These are phyloP conservation scores for Hanseniaspora clermontiae DNA, from an alignment of 805 yeast genomes.

Conservation along the genomic window DNA sequence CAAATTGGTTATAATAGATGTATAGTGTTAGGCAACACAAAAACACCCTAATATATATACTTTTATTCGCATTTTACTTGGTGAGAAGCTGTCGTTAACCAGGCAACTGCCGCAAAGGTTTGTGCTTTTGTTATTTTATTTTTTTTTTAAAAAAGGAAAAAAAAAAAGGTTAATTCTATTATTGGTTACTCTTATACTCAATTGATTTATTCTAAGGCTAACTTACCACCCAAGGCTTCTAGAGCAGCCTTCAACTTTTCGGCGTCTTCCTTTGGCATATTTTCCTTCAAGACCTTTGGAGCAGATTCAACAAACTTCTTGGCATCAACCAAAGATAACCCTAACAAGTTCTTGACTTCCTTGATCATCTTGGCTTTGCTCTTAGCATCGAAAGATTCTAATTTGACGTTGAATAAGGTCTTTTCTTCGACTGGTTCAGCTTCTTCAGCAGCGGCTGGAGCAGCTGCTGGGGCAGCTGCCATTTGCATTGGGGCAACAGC, in stretches of 20 bases:
- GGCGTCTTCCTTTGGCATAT: constrained; percentile 94
- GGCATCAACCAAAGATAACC: constrained; percentile 87
- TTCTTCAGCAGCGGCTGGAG: constrained; percentile 57
- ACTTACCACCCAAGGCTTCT: constrained; percentile 92
- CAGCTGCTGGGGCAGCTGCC: constrained; percentile 41
- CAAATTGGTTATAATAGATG: neutral
- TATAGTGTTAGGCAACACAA: neutral
- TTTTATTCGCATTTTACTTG: neutral
- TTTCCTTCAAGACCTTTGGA: constrained; percentile 90
- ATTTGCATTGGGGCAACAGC: constrained; percentile 48
- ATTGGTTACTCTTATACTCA: neutral
- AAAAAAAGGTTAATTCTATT: neutral
- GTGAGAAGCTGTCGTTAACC: no score
- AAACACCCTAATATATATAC: neutral
- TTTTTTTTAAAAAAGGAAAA: neutral
- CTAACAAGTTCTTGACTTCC: constrained; percentile 85
- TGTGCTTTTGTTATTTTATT: neutral
- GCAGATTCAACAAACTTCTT: constrained; percentile 97
- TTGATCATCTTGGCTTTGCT: constrained; percentile 94
- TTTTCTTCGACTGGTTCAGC: constrained; percentile 68
- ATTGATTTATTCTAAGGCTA: constrained; percentile 56
- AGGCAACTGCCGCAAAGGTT: neutral
- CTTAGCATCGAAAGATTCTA: constrained; percentile 88
- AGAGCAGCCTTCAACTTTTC: constrained; percentile 86
- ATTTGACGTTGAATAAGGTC: constrained; percentile 81